Evolutionary conservation across 441 rosid genomes (phyloP), one percentile per base, ranked within the genome.

Genomic region (Omphalea diandra): DNA sequence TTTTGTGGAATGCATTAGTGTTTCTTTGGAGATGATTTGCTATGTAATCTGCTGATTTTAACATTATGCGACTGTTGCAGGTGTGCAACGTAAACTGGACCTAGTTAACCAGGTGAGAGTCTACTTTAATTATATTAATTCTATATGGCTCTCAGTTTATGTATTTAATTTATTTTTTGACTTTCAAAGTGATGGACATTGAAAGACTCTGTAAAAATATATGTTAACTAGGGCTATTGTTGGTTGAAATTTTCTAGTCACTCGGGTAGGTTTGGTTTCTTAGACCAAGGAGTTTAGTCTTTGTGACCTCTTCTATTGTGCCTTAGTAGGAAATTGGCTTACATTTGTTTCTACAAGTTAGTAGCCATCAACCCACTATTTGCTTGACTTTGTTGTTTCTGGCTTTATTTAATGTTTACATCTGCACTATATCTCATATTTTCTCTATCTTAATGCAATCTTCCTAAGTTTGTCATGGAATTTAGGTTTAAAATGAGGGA

Each of bases 1-100:
- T 27, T 17, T 63, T 27, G 14, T 71, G 11, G 10, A 6, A 20
- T 54, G 14, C 9, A n/a, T n/a, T n/a, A n/a, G 31, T 50, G 3
- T 20, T 12, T 22, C 24, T 0, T 18, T 18, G 2, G 15, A 40
- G 41, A 7, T 47, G 10, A 4, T 38, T 41, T 68, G 32, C 24
- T 7, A 47, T 18, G 38, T 59, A 54, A 7, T 47, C 11, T 24
- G 8, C 35, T 46, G 20, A 22, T 55, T 10, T 29, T 69, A 22
- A 76, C 62, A 3, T 18, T 59, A 2, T 36, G 47, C 27, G 58
- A 33, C 38, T 69, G 5, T 72, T 71, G 63, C 83, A 89, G 90
- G 89, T 50, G 90, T 76, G 56, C 98, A 87, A 61, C 84, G 82
- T 44, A 90, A 84, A 83, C 70, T 81, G 77, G 87, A 88, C 55